Conservation (phyloP, 129 eudicot species). For the Sambucus nigra region DNA sequence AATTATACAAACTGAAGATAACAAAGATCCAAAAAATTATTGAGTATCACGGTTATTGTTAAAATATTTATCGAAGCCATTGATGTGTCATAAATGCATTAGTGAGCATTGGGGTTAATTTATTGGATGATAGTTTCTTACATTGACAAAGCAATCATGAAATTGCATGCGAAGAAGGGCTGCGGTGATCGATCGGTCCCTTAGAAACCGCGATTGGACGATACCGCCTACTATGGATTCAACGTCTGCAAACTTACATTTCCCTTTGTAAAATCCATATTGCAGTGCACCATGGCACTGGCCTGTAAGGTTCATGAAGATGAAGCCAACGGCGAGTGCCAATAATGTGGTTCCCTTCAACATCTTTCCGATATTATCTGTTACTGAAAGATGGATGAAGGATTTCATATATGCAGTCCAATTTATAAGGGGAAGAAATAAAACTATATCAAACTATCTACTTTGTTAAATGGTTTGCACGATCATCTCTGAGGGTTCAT, state of each 20-base stretch:
- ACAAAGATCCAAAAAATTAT: too few species aligned
- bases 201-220: slow-evolving; percentile 9
- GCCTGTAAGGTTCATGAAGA: slow-evolving; percentile 20
- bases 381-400: not conserved
- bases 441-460: too few species aligned
- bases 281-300: slow-evolving; percentile 29
- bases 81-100: too few species aligned
- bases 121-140: slow-evolving; percentile 8
- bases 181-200: slow-evolving; percentile 36
- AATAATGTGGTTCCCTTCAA: slow-evolving; percentile 10
- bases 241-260: slow-evolving; percentile 30
- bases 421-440: slow-evolving; percentile 3
- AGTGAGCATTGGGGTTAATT: too few species aligned
- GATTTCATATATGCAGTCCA: not conserved
- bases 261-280: slow-evolving; percentile 42
- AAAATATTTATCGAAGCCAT: too few species aligned
- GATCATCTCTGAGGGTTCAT: slow-evolving; percentile 7
- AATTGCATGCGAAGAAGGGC: slow-evolving; percentile 72
- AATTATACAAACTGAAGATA: too few species aligned
- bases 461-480: slow-evolving; percentile 37
- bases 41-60: too few species aligned
- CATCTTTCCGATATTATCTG: slow-evolving; percentile 1
- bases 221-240: slow-evolving; percentile 35
- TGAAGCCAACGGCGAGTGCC: slow-evolving; percentile 11
- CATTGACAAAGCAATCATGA: slow-evolving; percentile 68